These are phyloP conservation scores for Globisporangium acanthophoron DNA, from an alignment of 352 stramenopile species.

Conservation along the genomic window DNA sequence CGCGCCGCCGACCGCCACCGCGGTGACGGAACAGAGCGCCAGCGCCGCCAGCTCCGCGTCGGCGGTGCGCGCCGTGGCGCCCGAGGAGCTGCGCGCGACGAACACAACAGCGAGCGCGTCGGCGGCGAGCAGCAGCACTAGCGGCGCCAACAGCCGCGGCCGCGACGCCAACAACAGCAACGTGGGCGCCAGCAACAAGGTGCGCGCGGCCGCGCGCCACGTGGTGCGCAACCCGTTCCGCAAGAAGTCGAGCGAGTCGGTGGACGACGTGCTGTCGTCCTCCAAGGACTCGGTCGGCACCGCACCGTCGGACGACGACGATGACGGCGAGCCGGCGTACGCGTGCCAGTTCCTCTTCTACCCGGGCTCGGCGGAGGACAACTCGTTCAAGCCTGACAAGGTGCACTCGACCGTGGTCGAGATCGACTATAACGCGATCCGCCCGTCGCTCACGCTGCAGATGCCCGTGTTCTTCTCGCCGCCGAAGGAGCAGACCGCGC, in stretches of 20 bases:
- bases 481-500: conserved; percentile 23
- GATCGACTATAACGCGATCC: conserved; percentile 48
- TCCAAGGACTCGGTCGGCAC: conserved; percentile 14
- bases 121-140: not conserved
- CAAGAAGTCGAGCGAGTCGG: conserved; percentile 24
- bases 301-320: conserved; percentile 25
- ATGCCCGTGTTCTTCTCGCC: conserved; percentile 69
- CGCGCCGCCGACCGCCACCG: not conserved
- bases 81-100: conserved; percentile 16
- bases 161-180: conserved; percentile 7
- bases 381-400: conserved; percentile 41
- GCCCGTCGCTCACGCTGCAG: conserved; percentile 43
- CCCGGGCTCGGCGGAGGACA: conserved; percentile 44
- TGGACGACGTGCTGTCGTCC: conserved; percentile 19
- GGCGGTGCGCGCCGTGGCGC: conserved; percentile 4
- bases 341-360: conserved; percentile 56
- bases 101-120: conserved; percentile 12
- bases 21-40: not conserved
- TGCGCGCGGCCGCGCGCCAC: conserved; percentile 4
- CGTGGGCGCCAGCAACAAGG: not conserved
- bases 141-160: not conserved
- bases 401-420: conserved; percentile 25
- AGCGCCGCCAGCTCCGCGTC: conserved; percentile 2
- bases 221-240: conserved; percentile 19
- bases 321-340: conserved; percentile 15